Conservation (phyloP, 331 rosid species). For the Malus hybrid region DNA sequence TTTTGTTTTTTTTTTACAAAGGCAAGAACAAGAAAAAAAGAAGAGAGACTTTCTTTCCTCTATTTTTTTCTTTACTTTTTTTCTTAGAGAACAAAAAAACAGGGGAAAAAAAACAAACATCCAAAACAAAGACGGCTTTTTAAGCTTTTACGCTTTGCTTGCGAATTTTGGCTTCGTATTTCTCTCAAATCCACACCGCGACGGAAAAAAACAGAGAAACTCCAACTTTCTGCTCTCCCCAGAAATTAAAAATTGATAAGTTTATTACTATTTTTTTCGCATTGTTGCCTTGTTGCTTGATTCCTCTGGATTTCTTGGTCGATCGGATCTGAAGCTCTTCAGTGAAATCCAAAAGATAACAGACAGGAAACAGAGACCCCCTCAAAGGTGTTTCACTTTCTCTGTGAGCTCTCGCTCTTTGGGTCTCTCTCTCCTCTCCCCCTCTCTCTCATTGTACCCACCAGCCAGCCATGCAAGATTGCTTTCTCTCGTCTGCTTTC, state of each 20-base stretch:
- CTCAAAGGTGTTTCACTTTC: slow-evolving; percentile 49
- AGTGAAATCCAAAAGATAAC: slow-evolving; percentile 26
- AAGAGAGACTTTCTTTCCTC: slow-evolving; percentile 12
- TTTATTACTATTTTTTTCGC: neutral
- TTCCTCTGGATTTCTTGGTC: slow-evolving; percentile 32
- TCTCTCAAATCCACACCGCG: slow-evolving; percentile 25
- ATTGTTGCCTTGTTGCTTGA: slow-evolving; percentile 19
- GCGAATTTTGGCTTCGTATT: slow-evolving; percentile 21
- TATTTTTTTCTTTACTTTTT: neutral
- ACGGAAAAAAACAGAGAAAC: slow-evolving; percentile 21
- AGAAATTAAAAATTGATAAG: neutral
- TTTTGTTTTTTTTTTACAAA: neutral
- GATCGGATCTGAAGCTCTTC: slow-evolving; percentile 83
- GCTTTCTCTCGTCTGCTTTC: slow-evolving; percentile 28
- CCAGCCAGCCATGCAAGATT: slow-evolving; percentile 42
- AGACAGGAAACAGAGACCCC: neutral
- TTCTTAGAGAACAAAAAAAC: slow-evolving; percentile 12
- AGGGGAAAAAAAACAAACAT: slow-evolving; percentile 17
- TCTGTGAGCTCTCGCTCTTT: slow-evolving; percentile 3
- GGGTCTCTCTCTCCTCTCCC: neutral
- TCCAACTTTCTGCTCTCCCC: neutral
- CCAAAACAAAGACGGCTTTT: slow-evolving; percentile 23
- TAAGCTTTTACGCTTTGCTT: slow-evolving; percentile 33
- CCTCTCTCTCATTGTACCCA: neutral
- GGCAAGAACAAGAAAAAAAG: slow-evolving; percentile 35